Evolutionary conservation across 306 rosid species (phyloP).

Genomic region (Malus sylvestris): DNA sequence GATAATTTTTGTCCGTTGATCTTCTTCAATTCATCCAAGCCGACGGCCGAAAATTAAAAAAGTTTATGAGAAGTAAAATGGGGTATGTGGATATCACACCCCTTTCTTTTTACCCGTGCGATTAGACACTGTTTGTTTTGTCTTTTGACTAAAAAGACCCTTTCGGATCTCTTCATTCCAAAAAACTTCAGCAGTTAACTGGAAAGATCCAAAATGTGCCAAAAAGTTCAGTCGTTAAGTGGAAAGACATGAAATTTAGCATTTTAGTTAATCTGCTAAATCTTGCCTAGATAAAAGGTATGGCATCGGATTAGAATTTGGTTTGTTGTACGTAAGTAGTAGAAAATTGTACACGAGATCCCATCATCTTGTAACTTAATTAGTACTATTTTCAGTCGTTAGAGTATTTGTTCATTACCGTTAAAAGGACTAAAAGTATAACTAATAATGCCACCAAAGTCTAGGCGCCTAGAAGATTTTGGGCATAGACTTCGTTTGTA

Average conservation of each 20-base stretch:
- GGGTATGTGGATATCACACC: too few species aligned
- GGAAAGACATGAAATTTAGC: neutral
- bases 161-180: neutral
- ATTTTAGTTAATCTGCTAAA: neutral
- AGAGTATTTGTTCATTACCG: neutral
- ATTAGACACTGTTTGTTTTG: too few species aligned
- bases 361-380: neutral
- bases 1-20: too few species aligned
- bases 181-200: too few species aligned
- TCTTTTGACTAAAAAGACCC: too few species aligned
- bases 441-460: neutral
- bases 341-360: too few species aligned
- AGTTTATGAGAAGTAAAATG: too few species aligned
- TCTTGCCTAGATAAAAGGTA: too few species aligned
- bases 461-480: neutral
- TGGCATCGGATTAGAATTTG: neutral
- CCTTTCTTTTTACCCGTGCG: too few species aligned
- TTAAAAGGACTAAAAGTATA: neutral
- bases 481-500: neutral
- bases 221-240: neutral
- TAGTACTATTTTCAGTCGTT: too few species aligned
- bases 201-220: neutral
- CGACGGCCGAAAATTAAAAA: too few species aligned
- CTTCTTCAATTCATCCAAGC: too few species aligned
- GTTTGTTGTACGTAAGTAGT: neutral